phyloP scores from a whole-genome alignment of 2,329 filamentous ascomycete species.

The Purpureocillium takamizusanense region DNA sequence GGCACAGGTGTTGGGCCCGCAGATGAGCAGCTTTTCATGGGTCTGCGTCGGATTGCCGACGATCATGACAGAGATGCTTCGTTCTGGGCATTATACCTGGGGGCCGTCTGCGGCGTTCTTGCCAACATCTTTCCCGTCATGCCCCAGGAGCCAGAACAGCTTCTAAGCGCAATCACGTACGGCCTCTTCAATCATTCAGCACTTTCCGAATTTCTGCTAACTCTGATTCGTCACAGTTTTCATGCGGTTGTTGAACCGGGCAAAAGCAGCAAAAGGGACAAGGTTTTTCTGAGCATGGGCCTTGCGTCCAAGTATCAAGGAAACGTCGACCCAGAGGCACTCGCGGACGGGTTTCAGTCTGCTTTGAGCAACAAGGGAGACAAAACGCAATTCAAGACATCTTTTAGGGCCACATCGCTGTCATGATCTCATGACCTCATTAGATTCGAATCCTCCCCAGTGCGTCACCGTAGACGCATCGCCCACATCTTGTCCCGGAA shows the following conservation, averaged over 20 bases:
- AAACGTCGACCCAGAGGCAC: constrained; percentile 21
- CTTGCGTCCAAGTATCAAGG: constrained; percentile 18
- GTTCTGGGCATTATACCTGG: constrained; percentile 47
- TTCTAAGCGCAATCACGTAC: constrained; percentile 30
- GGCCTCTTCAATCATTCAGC: too few species aligned
- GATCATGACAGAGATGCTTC: constrained; percentile 25
- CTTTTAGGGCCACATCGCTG: constrained; percentile 17
- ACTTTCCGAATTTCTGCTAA: too few species aligned
- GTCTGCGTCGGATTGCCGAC: constrained; percentile 32
- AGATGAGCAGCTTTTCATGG: constrained; percentile 33
- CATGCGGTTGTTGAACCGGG: constrained; percentile 1
- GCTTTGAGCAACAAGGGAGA: constrained; percentile 21
- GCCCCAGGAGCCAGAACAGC: constrained; percentile 24
- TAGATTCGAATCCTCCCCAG: not conserved
- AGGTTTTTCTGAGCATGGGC: constrained; percentile 25
- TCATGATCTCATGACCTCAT: constrained; percentile 12
- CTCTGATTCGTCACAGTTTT: constrained; percentile 2
- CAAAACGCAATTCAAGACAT: constrained; percentile 22
- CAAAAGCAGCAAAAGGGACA: constrained; percentile 23
- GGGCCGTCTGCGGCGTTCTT: constrained; percentile 35
- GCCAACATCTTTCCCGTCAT: constrained; percentile 30
- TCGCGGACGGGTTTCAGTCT: constrained; percentile 23
- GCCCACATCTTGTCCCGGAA: constrained; percentile 1
- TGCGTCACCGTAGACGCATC: too few species aligned
- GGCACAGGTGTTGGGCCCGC: constrained; percentile 47